Evolutionary conservation across 805 yeast genomes (phyloP).

Genomic region (Candida michaelii): DNA sequence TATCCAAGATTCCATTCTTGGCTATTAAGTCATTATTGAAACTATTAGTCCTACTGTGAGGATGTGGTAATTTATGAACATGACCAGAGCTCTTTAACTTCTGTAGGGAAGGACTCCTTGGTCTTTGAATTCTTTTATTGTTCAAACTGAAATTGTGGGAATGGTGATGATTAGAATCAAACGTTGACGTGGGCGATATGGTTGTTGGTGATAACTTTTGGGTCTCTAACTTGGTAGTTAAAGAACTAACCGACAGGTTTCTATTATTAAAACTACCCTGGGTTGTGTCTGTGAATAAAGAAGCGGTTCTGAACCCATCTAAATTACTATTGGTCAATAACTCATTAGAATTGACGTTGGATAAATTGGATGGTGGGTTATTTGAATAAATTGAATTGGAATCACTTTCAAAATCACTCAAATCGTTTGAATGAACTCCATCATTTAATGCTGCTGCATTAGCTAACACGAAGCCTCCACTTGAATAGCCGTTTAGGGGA

Average conservation of each 20-base stretch:
- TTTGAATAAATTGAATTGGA: constrained; percentile 21
- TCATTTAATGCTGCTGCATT: constrained; percentile 18
- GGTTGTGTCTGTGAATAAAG: constrained; percentile 10
- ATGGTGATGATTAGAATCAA: constrained; percentile 6
- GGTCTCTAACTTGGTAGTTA: constrained; percentile 28
- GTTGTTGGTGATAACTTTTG: constrained; percentile 25
- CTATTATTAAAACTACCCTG: constrained; percentile 8
- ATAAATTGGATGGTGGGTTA: constrained; percentile 4
- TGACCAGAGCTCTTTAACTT: constrained; percentile 20
- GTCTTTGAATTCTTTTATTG: constrained; percentile 10
- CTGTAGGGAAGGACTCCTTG: constrained; percentile 17
- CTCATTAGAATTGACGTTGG: constrained; percentile 2
- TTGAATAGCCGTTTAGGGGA: constrained; percentile 19
- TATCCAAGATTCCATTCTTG: constrained; percentile 5
- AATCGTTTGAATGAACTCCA: constrained; percentile 14
- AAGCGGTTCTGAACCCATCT: constrained; percentile 9
- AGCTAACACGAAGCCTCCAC: constrained; percentile 19
- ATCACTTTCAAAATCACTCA: constrained; percentile 26
- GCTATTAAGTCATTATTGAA: constrained; percentile 10
- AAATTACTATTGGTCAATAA: not conserved
- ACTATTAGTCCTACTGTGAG: constrained; percentile 9
- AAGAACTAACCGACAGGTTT: constrained; percentile 20
- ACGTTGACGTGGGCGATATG: constrained; percentile 11
- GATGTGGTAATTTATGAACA: constrained; percentile 20
- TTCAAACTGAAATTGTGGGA: not conserved